Evolutionary conservation across 495 filamentous ascomycete species (phyloP).

Genomic region (Penicillium herquei): DNA sequence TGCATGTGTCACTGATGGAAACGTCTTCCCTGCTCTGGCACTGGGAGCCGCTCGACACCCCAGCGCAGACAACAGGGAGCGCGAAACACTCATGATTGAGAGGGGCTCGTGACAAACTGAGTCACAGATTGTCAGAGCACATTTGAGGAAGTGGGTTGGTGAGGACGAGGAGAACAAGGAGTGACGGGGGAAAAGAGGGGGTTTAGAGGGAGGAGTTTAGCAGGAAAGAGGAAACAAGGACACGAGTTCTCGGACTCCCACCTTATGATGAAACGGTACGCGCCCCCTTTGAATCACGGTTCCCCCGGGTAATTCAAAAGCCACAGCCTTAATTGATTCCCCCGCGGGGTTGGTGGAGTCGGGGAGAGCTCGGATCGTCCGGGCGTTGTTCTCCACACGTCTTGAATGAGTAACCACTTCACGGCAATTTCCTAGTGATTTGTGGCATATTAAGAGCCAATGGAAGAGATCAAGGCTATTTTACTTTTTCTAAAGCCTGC

Average conservation of each 20-base stretch:
- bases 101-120: slow-evolving; percentile 1
- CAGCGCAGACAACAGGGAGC: slow-evolving; percentile 32
- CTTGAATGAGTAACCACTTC: background rate
- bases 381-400: background rate
- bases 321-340: slow-evolving; percentile 3
- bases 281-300: background rate
- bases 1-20: slow-evolving; percentile 15
- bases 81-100: slow-evolving; percentile 29
- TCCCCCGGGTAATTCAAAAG: background rate
- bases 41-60: slow-evolving; percentile 29
- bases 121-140: slow-evolving; percentile 5
- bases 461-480: too few relatives aligned
- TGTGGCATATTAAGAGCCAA: too few relatives aligned
- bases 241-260: slow-evolving; percentile 2
- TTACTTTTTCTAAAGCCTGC: too few relatives aligned
- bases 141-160: slow-evolving; percentile 1
- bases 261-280: slow-evolving; percentile 14
- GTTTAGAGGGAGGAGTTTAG: background rate
- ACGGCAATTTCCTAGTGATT: background rate
- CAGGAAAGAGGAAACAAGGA: background rate
- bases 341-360: slow-evolving; percentile 4
- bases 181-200: background rate
- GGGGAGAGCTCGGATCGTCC: background rate
- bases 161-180: background rate
- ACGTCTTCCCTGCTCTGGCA: slow-evolving; percentile 25